phyloP scores from a whole-genome alignment of 2,329 filamentous ascomycete species.

The Curvularia sp. region DNA sequence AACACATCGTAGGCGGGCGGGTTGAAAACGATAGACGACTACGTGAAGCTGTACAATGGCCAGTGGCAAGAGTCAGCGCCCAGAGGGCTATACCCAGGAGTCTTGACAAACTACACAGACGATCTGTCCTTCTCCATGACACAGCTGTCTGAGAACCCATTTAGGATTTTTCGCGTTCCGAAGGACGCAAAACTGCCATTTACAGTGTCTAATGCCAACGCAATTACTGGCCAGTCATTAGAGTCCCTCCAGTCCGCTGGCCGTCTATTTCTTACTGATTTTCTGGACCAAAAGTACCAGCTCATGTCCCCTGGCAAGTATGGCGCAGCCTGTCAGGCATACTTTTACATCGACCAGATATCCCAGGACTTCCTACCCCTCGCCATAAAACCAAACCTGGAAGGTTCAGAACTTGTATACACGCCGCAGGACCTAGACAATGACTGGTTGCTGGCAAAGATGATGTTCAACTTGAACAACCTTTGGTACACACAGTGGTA shows the following conservation, averaged over 20 bases:
- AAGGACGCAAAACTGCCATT: constrained; percentile 14
- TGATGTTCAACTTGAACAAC: constrained; percentile 59
- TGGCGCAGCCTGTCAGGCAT: constrained; percentile 56
- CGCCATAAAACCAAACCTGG: constrained; percentile 56
- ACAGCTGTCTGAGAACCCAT: constrained; percentile 18
- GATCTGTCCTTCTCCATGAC: constrained; percentile 25
- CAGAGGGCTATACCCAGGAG: constrained; percentile 10
- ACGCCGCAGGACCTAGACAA: constrained; percentile 54
- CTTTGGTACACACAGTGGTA: constrained; percentile 55
- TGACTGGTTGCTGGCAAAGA: constrained; percentile 61
- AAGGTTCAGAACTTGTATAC: constrained; percentile 53
- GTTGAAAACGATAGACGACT: constrained; percentile 5
- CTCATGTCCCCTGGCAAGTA: constrained; percentile 23
- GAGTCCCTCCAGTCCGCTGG: constrained; percentile 45
- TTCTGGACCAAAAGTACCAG: background rate
- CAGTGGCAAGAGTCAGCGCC: constrained; percentile 5
- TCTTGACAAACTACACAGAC: constrained; percentile 21
- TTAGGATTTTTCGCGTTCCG: constrained; percentile 11
- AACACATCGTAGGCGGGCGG: background rate
- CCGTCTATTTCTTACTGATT: constrained; percentile 25
- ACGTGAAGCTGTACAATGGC: constrained; percentile 4
- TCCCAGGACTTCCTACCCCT: constrained; percentile 57
- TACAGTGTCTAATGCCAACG: constrained; percentile 1
- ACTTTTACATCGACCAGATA: constrained; percentile 54
- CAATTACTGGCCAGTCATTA: constrained; percentile 31